These are phyloP conservation scores for Colletotrichum neosansevieriae DNA, from an alignment of 2,329 filamentous ascomycete genomes.

Conservation along the genomic window DNA sequence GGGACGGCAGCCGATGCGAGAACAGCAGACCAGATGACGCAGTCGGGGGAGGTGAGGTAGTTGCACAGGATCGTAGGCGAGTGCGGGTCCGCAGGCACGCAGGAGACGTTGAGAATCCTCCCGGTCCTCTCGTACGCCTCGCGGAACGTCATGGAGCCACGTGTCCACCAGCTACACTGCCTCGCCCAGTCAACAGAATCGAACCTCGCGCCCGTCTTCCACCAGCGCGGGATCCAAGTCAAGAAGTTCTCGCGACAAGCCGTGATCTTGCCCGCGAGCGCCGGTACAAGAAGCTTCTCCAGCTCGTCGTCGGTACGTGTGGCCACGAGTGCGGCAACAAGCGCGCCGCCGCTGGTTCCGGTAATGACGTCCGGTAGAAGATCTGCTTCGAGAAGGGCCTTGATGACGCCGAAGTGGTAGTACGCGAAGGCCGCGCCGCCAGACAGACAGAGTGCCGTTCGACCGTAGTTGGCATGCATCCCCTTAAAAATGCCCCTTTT, in stretches of 20 bases:
- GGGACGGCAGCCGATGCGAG: constrained; percentile 95
- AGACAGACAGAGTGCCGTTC: constrained; percentile 91
- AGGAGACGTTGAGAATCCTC: constrained; percentile 94
- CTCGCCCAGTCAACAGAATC: constrained; percentile 93
- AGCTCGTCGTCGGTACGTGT: constrained; percentile 94
- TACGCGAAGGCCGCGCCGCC: constrained; percentile 96
- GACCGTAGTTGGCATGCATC: constrained; percentile 88
- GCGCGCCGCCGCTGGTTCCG: constrained; percentile 92
- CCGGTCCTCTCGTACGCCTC: constrained; percentile 96
- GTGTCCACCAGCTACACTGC: constrained; percentile 88
- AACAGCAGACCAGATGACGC: constrained; percentile 98
- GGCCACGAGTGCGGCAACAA: constrained; percentile 87
- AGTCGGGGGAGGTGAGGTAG: constrained; percentile 94
- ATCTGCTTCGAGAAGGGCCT: constrained; percentile 87
- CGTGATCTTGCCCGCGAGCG: constrained; percentile 85
- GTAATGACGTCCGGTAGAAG: constrained; percentile 94
- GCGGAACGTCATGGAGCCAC: constrained; percentile 91
- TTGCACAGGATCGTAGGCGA: constrained; percentile 93
- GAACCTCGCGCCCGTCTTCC: constrained; percentile 91
- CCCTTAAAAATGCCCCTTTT: constrained; percentile 90
- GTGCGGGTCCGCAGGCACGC: constrained; percentile 95
- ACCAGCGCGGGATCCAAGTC: constrained; percentile 88
- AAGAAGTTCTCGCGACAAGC: constrained; percentile 84
- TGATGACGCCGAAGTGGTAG: constrained; percentile 94
- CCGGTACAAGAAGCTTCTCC: constrained; percentile 85